Percentiles rank a stretch among this genome's conserved stretches.
These are phyloP conservation scores for Kodamaea hsintzibuensis DNA, from an alignment of 805 yeast species.

Conservation along the genomic window DNA sequence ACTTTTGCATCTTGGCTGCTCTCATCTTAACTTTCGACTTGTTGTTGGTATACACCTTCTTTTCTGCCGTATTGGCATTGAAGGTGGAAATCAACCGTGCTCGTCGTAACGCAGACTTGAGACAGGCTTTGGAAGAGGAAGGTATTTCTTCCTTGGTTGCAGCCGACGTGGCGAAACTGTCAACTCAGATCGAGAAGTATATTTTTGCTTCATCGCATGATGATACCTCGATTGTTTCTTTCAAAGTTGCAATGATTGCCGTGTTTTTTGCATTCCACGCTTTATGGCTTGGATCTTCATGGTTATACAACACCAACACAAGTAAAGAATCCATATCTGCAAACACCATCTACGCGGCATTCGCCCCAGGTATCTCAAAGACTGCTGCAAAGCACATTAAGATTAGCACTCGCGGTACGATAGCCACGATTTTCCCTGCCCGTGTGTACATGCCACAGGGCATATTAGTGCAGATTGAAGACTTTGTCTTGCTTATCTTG, in stretches of 20 bases:
- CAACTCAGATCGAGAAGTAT: conserved; percentile 18
- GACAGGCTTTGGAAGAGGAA: conserved; percentile 86
- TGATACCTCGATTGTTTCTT: conserved; percentile 42
- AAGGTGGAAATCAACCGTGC: conserved; percentile 88
- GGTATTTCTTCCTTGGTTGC: conserved; percentile 80
- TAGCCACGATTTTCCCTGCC: conserved; percentile 60
- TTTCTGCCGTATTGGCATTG: conserved; percentile 77
- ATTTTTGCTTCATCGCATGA: conserved; percentile 22
- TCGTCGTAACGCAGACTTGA: conserved; percentile 74
- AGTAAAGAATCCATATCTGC: conserved; percentile 5
- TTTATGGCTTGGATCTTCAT: conserved; percentile 68
- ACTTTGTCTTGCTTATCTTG: conserved; percentile 50
- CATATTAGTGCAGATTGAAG: conserved; percentile 60
- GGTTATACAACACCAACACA: conserved; percentile 48
- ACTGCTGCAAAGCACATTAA: conserved; percentile 44
- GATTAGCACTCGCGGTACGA: conserved; percentile 48
- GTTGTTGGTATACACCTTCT: conserved; percentile 75
- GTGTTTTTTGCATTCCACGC: conserved; percentile 64
- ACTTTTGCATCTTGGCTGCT: conserved; percentile 76
- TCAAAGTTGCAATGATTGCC: conserved; percentile 60
- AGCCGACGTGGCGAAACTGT: conserved; percentile 53
- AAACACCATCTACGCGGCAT: conserved; percentile 9
- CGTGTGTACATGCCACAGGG: conserved; percentile 61
- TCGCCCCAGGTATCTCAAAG: conserved; percentile 36
- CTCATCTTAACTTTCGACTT: conserved; percentile 71